Evolutionary conservation across 345 rosid genomes (phyloP).

Genomic region (Rhodamnia rubescens): DNA sequence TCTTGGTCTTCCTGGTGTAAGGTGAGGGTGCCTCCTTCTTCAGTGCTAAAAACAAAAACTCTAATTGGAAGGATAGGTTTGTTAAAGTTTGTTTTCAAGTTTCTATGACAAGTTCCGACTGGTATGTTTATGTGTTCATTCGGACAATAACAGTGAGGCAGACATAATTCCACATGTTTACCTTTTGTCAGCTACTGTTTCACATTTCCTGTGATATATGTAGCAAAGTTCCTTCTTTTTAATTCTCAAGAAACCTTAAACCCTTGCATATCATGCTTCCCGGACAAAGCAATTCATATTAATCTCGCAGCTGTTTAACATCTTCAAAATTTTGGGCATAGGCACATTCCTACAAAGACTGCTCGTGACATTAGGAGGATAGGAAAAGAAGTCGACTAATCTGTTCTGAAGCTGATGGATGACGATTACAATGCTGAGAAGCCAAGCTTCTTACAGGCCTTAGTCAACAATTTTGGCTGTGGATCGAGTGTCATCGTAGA

Average conservation of each 20-base stretch:
- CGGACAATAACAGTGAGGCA: not conserved
- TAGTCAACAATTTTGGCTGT: not conserved
- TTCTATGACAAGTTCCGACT: not conserved
- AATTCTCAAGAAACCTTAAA: no score
- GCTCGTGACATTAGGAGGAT: conserved; percentile 18
- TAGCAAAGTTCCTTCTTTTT: no score
- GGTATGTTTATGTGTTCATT: not conserved
- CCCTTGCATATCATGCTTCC: no score
- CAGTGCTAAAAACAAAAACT: not conserved
- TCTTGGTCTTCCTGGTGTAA: conserved; percentile 1
- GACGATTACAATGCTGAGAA: not conserved
- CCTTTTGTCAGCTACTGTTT: not conserved
- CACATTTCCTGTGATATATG: no score
- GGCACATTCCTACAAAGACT: conserved; percentile 1
- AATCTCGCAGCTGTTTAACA: no score
- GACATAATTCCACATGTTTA: not conserved
- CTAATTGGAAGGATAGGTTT: no score
- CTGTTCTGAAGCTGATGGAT: not conserved
- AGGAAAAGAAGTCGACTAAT: conserved; percentile 11
- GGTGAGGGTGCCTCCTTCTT: not conserved
- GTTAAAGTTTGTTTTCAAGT: not conserved
- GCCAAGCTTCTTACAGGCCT: not conserved
- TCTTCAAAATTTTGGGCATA: not conserved
- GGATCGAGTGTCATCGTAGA: conserved; percentile 9
- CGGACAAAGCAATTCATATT: no score